Evolutionary conservation across 2,329 filamentous ascomycete genomes (phyloP).

Genomic region (Penicillium oxalicum): DNA sequence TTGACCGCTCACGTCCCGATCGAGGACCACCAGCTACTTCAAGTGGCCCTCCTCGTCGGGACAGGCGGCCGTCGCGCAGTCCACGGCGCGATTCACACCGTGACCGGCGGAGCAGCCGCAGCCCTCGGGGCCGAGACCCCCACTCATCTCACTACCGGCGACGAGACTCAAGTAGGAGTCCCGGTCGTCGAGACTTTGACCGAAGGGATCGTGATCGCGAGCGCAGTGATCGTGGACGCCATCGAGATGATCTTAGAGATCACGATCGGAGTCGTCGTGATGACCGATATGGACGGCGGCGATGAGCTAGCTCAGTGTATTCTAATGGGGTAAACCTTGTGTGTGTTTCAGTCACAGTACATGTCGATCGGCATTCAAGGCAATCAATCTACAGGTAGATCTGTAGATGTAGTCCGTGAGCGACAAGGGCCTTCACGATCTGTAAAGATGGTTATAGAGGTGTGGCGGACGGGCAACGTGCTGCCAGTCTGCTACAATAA

Average conservation of each 20-base stretch:
- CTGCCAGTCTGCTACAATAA: too few relatives aligned
- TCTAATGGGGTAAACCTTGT: too few relatives aligned
- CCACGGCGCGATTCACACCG: slow-evolving; percentile 35
- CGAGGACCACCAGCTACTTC: slow-evolving; percentile 5
- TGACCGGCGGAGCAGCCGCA: slow-evolving; percentile 28
- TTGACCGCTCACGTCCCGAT: slow-evolving; percentile 51
- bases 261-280: slow-evolving; percentile 19
- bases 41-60: slow-evolving; percentile 10
- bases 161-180: slow-evolving; percentile 29
- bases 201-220: slow-evolving; percentile 26
- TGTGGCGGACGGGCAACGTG: too few relatives aligned
- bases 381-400: too few relatives aligned
- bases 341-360: too few relatives aligned
- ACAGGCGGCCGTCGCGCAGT: slow-evolving; percentile 40
- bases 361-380: too few relatives aligned
- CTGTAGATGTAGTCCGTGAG: too few relatives aligned
- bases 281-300: slow-evolving; percentile 24
- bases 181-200: slow-evolving; percentile 19
- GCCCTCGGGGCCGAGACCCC: slow-evolving; percentile 20
- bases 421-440: too few relatives aligned
- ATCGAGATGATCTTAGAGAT: slow-evolving; percentile 18
- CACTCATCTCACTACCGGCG: slow-evolving; percentile 34
- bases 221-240: slow-evolving; percentile 13
- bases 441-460: too few relatives aligned
- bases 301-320: slow-evolving; percentile 16